phyloP scores from a whole-genome alignment of 2,329 filamentous ascomycete species.

The Ceratocystis colombiana region DNA sequence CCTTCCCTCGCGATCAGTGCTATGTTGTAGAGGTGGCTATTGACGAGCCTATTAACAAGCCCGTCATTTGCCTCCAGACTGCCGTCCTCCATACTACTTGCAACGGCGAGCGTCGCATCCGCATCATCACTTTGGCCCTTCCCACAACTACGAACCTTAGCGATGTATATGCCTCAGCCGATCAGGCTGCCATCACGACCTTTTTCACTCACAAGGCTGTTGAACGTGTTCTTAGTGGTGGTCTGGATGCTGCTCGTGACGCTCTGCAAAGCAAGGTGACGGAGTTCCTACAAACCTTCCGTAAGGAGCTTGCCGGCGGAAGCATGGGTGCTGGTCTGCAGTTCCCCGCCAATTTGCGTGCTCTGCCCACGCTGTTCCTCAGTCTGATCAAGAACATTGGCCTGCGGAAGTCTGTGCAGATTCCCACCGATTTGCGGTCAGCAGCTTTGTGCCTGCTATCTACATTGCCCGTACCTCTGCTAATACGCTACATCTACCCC shows the following conservation, averaged over 20 bases:
- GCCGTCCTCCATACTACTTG: slow-evolving; percentile 95
- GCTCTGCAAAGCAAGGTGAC: slow-evolving; percentile 83
- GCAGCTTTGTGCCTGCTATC: slow-evolving; percentile 90
- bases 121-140: slow-evolving; percentile 84
- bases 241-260: slow-evolving; percentile 83
- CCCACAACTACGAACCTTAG: slow-evolving; percentile 86
- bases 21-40: slow-evolving; percentile 98
- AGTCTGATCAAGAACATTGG: slow-evolving; percentile 94
- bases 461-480: slow-evolving; percentile 75
- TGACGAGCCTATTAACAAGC: slow-evolving; percentile 85
- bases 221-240: slow-evolving; percentile 73
- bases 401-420: slow-evolving; percentile 83
- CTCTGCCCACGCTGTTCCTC: slow-evolving; percentile 79
- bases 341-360: slow-evolving; percentile 85
- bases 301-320: slow-evolving; percentile 90
- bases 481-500: slow-evolving; percentile 89
- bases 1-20: slow-evolving; percentile 92
- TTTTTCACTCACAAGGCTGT: slow-evolving; percentile 98
- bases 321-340: slow-evolving; percentile 93
- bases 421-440: slow-evolving; percentile 85
- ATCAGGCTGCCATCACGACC: slow-evolving; percentile 83
- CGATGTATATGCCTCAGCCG: slow-evolving; percentile 87
- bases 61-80: slow-evolving; percentile 83
- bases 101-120: slow-evolving; percentile 90
- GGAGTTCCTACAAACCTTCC: slow-evolving; percentile 88